phyloP scores from a whole-genome alignment of 176 grass and related monocot species.

The Melocanna baccifera region DNA sequence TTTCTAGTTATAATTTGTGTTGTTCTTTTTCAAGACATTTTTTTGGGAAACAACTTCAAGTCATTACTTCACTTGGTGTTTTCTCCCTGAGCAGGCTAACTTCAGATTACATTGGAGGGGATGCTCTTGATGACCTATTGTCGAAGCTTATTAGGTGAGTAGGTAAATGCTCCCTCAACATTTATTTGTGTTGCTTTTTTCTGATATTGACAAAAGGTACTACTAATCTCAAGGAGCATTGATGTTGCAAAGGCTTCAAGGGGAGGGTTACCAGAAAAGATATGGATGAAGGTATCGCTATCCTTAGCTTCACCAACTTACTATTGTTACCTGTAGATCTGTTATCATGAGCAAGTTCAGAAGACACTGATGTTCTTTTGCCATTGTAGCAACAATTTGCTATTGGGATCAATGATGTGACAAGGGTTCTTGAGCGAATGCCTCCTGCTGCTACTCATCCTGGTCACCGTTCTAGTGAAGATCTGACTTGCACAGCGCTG shows the following conservation, averaged over 20 bases:
- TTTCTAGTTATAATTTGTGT: neutral
- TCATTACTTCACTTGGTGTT: neutral
- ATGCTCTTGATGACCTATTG: conserved; percentile 55
- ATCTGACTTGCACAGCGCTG: neutral
- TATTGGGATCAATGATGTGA: conserved; percentile 85
- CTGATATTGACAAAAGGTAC: neutral
- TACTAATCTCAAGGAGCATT: conserved; percentile 51
- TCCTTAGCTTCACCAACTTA: neutral
- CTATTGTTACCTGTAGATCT: neutral
- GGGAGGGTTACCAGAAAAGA: conserved; percentile 67
- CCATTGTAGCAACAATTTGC: conserved; percentile 75
- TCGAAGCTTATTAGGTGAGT: conserved; percentile 46
- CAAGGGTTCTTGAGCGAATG: conserved; percentile 92
- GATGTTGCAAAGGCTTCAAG: conserved; percentile 69
- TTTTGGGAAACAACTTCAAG: neutral
- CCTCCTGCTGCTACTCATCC: conserved; percentile 11
- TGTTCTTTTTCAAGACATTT: neutral
- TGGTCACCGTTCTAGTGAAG: conserved; percentile 25
- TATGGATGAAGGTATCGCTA: conserved; percentile 81
- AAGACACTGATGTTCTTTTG: neutral
- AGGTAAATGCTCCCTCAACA: neutral
- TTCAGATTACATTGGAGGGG: conserved; percentile 54
- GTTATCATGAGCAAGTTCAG: conserved; percentile 4
- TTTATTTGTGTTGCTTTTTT: conserved; percentile 1
- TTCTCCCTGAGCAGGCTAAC: conserved; percentile 6